Evolutionary conservation across 768 basidiomycete species (phyloP).

Genomic region (Naganishia friedmannii): DNA sequence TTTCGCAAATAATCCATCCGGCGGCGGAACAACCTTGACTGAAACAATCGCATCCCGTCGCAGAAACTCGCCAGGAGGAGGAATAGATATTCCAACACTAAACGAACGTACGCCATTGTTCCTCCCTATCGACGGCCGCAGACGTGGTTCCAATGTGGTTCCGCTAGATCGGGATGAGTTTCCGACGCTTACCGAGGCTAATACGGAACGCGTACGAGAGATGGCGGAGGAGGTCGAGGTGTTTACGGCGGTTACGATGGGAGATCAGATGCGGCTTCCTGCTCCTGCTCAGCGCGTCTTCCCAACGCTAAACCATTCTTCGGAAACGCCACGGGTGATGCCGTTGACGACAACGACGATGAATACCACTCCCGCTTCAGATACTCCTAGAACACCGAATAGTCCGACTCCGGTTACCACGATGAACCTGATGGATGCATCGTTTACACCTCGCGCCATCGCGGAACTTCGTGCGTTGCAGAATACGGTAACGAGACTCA

Average conservation of each 20-base stretch:
- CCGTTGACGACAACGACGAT: background rate
- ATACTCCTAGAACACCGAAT: background rate
- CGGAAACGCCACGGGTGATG: background rate
- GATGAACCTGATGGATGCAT: background rate
- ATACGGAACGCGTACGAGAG: background rate
- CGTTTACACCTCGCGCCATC: background rate
- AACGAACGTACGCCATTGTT: background rate
- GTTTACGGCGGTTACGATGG: background rate
- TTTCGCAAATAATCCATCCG: background rate
- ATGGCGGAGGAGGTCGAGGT: background rate
- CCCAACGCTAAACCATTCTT: background rate
- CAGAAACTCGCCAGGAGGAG: background rate
- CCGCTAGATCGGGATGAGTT: background rate
- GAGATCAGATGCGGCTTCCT: background rate
- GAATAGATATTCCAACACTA: background rate
- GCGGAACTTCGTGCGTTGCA: slow-evolving; percentile 8
- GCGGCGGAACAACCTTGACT: background rate
- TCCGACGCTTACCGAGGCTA: background rate
- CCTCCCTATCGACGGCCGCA: background rate
- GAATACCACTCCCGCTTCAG: background rate
- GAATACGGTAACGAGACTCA: slow-evolving; percentile 20
- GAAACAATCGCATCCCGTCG: background rate
- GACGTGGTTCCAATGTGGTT: background rate
- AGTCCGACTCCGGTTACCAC: background rate
- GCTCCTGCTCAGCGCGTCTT: background rate